phyloP scores from a whole-genome alignment of 352 stramenopile species.

The Vaucheria bursata region DNA sequence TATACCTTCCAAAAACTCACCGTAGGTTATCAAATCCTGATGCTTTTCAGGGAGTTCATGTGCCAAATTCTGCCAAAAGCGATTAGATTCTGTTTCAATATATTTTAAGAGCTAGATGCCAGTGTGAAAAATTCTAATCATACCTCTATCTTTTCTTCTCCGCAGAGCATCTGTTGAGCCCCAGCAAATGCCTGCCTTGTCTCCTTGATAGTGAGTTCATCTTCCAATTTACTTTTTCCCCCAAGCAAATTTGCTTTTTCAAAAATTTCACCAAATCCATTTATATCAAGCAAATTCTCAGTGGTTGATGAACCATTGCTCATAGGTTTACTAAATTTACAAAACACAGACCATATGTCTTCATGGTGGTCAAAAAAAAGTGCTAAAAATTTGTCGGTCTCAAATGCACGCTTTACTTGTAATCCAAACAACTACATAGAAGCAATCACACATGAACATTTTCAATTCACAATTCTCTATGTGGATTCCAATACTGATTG shows the following conservation, averaged over 20 bases:
- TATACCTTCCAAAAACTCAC: constrained; percentile 36
- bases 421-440: not conserved
- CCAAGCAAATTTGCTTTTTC: constrained; percentile 18
- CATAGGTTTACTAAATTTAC: constrained; percentile 25
- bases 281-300: constrained; percentile 26
- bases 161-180: constrained; percentile 36
- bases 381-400: constrained; percentile 25
- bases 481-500: no score
- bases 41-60: no score
- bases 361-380: constrained; percentile 22
- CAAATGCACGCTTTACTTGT: constrained; percentile 15
- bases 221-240: constrained; percentile 30
- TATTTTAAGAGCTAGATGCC: no score
- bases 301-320: not conserved
- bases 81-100: no score
- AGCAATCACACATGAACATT: no score
- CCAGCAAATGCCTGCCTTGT: constrained; percentile 37
- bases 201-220: constrained; percentile 41
- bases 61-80: no score
- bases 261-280: constrained; percentile 23
- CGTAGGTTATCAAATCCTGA: constrained; percentile 33
- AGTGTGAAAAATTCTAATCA: no score
- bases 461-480: no score
- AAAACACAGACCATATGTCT: constrained; percentile 23
- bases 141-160: constrained; percentile 26